phyloP scores from a whole-genome alignment of 768 basidiomycete genomes.

The Tylopilus subfusipes region DNA sequence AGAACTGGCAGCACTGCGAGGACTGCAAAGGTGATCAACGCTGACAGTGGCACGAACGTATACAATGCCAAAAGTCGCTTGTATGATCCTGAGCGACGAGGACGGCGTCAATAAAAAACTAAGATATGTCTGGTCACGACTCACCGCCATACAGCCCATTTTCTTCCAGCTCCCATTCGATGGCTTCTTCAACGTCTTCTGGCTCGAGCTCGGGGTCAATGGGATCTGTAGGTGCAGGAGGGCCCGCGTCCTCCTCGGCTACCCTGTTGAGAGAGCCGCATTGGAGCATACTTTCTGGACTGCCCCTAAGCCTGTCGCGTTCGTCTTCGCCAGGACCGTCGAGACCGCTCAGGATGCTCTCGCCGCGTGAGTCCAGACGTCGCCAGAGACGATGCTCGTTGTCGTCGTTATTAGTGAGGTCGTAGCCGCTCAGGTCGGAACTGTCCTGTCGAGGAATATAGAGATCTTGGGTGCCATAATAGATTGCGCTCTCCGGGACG shows the following conservation, averaged over 20 bases:
- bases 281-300: constrained; percentile 35
- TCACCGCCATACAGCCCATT: constrained; percentile 49
- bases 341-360: constrained; percentile 32
- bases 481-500: constrained; percentile 9
- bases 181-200: constrained; percentile 40
- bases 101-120: background rate
- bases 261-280: constrained; percentile 34
- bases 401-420: constrained; percentile 21
- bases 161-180: constrained; percentile 45
- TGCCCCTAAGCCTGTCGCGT: constrained; percentile 23
- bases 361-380: constrained; percentile 30
- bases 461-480: constrained; percentile 14
- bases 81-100: constrained; percentile 54
- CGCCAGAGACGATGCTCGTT: constrained; percentile 27
- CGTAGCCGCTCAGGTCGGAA: constrained; percentile 21
- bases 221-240: constrained; percentile 4
- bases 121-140: constrained; percentile 11
- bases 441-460: constrained; percentile 10
- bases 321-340: constrained; percentile 25
- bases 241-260: constrained; percentile 35
- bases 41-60: constrained; percentile 55
- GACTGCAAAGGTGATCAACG: constrained; percentile 44
- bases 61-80: constrained; percentile 51
- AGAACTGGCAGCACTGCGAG: constrained; percentile 49
- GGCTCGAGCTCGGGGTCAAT: constrained; percentile 20